Conservation (phyloP, 257 asterid genomes). For the Parsonsia alboflavescens region DNA sequence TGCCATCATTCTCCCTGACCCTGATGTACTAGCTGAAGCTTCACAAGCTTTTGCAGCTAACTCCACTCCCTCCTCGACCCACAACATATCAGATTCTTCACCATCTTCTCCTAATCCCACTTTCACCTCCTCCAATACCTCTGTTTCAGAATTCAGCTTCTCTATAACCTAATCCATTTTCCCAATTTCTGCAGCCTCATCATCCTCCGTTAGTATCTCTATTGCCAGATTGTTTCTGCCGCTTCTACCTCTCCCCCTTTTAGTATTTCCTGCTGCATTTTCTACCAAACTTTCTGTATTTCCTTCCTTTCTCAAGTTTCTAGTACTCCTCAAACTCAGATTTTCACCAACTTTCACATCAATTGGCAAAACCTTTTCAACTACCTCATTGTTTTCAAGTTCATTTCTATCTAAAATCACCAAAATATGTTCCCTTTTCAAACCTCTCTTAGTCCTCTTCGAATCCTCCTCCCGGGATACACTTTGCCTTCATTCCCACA, state of each 20-base stretch:
- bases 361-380: background rate
- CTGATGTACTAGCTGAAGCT: slow-evolving; percentile 32
- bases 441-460: too few species aligned
- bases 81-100: slow-evolving; percentile 14
- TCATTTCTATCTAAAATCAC: background rate
- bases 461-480: background rate
- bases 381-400: background rate
- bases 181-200: background rate
- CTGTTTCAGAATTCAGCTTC: slow-evolving; percentile 5
- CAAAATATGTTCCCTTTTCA: background rate
- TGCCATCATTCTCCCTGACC: slow-evolving; percentile 14
- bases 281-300: slow-evolving; percentile 1
- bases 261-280: slow-evolving; percentile 7
- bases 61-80: slow-evolving; percentile 14
- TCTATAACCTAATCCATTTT: background rate
- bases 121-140: slow-evolving; percentile 13
- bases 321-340: background rate
- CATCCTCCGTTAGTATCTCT: slow-evolving; percentile 5
- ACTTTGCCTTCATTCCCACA: background rate
- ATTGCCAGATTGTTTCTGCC: slow-evolving; percentile 27
- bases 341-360: background rate
- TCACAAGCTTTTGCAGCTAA: slow-evolving; percentile 16
- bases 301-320: background rate
- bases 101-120: slow-evolving; percentile 11
- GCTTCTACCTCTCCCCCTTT: slow-evolving; percentile 25